Base-by-base conservation (phyloP, 768 basidiomycete species). In the Rhodotorula graminis region DNA sequence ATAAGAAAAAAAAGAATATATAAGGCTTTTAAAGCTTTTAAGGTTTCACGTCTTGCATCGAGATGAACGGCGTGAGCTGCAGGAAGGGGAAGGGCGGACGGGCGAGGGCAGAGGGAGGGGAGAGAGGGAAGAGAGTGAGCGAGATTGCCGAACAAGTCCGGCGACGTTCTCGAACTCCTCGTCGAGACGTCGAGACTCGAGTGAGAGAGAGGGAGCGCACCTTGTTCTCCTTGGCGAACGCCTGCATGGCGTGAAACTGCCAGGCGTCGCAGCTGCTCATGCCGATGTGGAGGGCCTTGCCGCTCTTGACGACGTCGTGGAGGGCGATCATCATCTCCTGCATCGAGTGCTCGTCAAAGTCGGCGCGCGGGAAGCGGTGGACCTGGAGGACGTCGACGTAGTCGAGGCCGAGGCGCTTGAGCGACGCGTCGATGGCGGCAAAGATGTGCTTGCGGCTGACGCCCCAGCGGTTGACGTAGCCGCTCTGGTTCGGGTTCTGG, bases 391-490 rank as follows among this genome's bases (percentile, higher is more conserved):
- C 81, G 77, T 91, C 91, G 76, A 92, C 61, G 52, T 64, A 68
- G 64, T 91, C 90, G 40, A 90, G 80, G 59, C 90, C 88, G 4
- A 92, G 83, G 27, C 90, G 84, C 78, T 88, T 80, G 70, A 91
- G 80, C 58, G 86, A 81, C 4, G 75, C 79, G 65, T 84, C 80
- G 66, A 86, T 82, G 0, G 86, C 82, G 47, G 88, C 88, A 75
- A 92, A 91, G 52, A 91, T 90, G 76, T 85, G 78, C 82, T 90
- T 86, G 71, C 86, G 81, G 58, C 81, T 73, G 10, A 80, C 67
- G 42, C 80, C 80, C 40, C 74, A 58, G 62, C 86, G 84, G 71
- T 88, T 88, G 27, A 86, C 83, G 68, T 86, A 87, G 18, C 87
- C 86, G n/a, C 40, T 10, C 18, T 42, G 40, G 46, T 77, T 37